These are phyloP conservation scores for Lophium mytilinum DNA, from an alignment of 495 filamentous ascomycete species.

Conservation along the genomic window DNA sequence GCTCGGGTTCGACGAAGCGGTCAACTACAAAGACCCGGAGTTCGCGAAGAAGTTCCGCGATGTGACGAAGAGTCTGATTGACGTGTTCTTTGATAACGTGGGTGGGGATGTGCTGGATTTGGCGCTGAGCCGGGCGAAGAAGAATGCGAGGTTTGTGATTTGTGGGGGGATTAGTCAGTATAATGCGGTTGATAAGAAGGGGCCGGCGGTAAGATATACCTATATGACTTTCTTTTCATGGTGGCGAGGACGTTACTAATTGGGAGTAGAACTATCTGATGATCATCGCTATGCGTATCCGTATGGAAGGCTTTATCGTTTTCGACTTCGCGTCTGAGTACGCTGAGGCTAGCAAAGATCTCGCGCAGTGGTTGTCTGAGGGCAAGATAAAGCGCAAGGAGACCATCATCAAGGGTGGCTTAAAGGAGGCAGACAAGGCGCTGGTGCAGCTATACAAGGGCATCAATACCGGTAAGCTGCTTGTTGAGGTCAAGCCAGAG, in stretches of 20 bases:
- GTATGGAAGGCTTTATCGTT: conserved; percentile 51
- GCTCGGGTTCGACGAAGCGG: conserved; percentile 31
- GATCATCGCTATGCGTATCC: conserved; percentile 41
- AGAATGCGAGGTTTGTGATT: conserved; percentile 41
- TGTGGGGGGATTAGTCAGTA: conserved; percentile 33
- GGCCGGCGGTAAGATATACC: neutral
- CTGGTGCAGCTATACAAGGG: conserved; percentile 45
- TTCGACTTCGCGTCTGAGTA: conserved; percentile 45
- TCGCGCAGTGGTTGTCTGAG: conserved; percentile 43
- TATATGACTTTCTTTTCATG: neutral
- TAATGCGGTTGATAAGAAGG: neutral
- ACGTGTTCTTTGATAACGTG: conserved; percentile 54
- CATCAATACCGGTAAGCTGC: conserved; percentile 39
- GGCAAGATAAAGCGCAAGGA: conserved; percentile 52
- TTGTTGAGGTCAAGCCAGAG: conserved; percentile 20
- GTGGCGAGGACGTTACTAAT: too few relatives aligned
- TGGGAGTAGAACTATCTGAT: conserved; percentile 38
- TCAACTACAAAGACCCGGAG: conserved; percentile 29
- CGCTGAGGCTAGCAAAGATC: conserved; percentile 38
- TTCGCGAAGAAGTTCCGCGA: conserved; percentile 23
- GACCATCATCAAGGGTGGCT: conserved; percentile 44
- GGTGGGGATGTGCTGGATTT: conserved; percentile 48
- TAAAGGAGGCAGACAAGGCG: conserved; percentile 43
- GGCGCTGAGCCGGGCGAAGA: conserved; percentile 36
- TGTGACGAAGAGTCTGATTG: conserved; percentile 42